Base-by-base conservation (phyloP, 176 grass and related monocot species). In the Oryza meridionalis region DNA sequence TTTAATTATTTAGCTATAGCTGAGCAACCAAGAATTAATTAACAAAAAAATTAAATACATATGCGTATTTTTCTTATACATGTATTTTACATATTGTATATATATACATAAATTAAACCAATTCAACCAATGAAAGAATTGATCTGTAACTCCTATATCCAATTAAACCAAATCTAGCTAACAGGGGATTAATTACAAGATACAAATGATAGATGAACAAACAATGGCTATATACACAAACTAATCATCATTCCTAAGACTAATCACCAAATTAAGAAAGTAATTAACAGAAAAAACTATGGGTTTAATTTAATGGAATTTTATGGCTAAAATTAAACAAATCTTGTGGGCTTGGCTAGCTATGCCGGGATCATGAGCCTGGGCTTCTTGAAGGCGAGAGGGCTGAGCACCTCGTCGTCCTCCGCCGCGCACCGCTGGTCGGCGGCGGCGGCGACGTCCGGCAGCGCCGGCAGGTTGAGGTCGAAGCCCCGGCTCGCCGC, bases 391-490 rank as follows among this genome's bases (percentile, higher is more conserved):
- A 88, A 93, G 8, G 96, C 87, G 9, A 85, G 73, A 0, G 96
- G 96, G 77, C 89, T 95, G 77, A 91, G 89, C 77, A 98, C 93
- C 85, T 95, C 93, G 15, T 92, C 91, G n/a, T 91, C 95, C 55
- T 93, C 90, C n/a, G 2, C 72, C 5, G 51, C 51, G 75, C 82
- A 85, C 35, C 79, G 77, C 21, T 75, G 69, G 11, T 55, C 73
- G n/a, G 75, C 19, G 53, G 75, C 73, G n/a, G 75, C 19, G 53
- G 75, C 19, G 53, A 21, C 4, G 19, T 93, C 92, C 13, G 86
- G 77, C 73, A 88, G 43, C 21, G 89, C 91, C 2, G 96, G 96
- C 11, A 93, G 55, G 77, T 98, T 98, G 26, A 98, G 87, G 81
- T 98, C 96, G 67, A 97, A 94, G 5, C 47, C 78, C 16, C 10